A percentile compares a stretch with the other conserved stretches of the same genome.
Evolutionary conservation across 2,329 filamentous ascomycete genomes (phyloP).

Genomic region (Ascocoryne sarcoides): DNA sequence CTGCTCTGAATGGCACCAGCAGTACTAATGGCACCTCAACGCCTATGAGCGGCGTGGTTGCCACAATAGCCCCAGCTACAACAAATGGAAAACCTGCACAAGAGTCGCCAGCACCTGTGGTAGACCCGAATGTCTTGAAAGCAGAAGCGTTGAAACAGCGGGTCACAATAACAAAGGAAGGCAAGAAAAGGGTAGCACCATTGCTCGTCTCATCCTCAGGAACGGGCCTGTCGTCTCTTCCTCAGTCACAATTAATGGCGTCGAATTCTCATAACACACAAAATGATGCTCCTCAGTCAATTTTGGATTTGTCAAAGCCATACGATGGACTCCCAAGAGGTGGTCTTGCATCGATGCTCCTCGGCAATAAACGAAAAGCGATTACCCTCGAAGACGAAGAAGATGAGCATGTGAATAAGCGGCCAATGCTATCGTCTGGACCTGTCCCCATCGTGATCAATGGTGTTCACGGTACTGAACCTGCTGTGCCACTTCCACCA

Average conservation of each 20-base stretch:
- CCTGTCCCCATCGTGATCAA: conserved; percentile 69
- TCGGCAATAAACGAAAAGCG: conserved; percentile 89
- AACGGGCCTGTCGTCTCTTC: conserved; percentile 77
- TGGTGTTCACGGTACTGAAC: conserved; percentile 67
- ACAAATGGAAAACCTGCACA: conserved; percentile 20
- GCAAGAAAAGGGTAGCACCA: conserved; percentile 90
- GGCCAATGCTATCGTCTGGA: conserved; percentile 51
- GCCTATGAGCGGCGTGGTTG: conserved; percentile 16
- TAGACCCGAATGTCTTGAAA: conserved; percentile 48
- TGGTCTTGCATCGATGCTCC: conserved; percentile 72
- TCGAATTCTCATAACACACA: conserved; percentile 58
- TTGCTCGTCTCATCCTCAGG: conserved; percentile 85
- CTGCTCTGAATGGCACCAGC: conserved; percentile 18
- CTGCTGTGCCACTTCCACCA: conserved; percentile 55
- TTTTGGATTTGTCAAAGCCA: conserved; percentile 85
- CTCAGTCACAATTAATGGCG: conserved; percentile 79
- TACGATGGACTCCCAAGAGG: conserved; percentile 89
- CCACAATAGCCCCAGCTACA: conserved; percentile 8
- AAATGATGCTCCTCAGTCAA: conserved; percentile 67
- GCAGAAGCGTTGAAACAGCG: conserved; percentile 73
- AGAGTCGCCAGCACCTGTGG: conserved; percentile 32
- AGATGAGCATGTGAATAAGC: conserved; percentile 48
- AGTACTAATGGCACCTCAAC: conserved; percentile 16
- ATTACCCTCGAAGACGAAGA: conserved; percentile 63
- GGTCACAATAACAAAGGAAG: conserved; percentile 91